These are phyloP conservation scores for Fusarium pseudoanthophilum DNA, from an alignment of 2,329 filamentous ascomycete genomes.

Conservation along the genomic window DNA sequence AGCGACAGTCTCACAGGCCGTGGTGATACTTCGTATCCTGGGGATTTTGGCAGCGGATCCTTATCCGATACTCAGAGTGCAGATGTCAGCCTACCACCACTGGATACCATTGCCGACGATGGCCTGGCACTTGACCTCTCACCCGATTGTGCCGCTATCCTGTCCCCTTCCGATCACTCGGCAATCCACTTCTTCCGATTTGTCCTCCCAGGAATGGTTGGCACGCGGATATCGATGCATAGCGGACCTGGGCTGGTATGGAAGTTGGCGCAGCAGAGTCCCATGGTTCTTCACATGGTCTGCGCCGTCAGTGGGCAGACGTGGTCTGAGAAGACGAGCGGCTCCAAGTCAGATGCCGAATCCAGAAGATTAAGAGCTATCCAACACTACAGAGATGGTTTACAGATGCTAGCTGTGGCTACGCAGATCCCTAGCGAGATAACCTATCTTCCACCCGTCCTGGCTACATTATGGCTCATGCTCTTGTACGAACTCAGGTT, in stretches of 20 bases:
- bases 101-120: background rate
- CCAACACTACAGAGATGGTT: background rate
- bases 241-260: background rate
- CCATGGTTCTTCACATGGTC: background rate
- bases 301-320: background rate
- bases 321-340: background rate
- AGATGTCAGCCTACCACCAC: background rate
- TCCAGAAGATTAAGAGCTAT: background rate
- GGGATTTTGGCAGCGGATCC: background rate
- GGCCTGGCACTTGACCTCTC: background rate
- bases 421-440: background rate
- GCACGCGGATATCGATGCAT: background rate
- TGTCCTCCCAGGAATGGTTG: background rate
- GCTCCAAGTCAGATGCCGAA: background rate
- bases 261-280: background rate
- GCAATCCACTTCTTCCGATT: conserved; percentile 4
- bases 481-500: background rate
- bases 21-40: too few species aligned
- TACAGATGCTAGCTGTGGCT: background rate
- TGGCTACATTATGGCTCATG: background rate
- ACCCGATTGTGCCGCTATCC: background rate
- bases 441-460: background rate
- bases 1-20: background rate
- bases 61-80: background rate
- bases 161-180: background rate